A percentile compares a stretch with the other conserved stretches of the same genome.
phyloP scores from a whole-genome alignment of 257 asterid species.

The Catharanthus roseus region DNA sequence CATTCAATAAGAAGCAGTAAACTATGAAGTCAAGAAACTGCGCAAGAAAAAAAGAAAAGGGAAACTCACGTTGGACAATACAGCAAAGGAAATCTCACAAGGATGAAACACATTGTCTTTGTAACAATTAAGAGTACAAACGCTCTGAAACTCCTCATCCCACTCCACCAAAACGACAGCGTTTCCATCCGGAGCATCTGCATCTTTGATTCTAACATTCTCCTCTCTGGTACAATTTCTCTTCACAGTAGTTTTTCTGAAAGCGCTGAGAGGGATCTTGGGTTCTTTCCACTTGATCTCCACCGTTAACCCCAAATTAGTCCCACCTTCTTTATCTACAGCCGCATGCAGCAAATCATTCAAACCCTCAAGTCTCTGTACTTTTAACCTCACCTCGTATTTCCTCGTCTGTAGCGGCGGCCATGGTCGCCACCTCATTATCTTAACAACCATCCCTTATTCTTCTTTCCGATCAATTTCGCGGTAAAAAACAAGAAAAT shows the following conservation, averaged over 20 bases:
- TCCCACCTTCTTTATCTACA: constrained; percentile 41
- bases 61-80: constrained; percentile 65
- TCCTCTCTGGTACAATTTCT: constrained; percentile 66
- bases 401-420: constrained; percentile 72
- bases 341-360: constrained; percentile 53
- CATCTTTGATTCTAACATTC: constrained; percentile 15
- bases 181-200: constrained; percentile 19
- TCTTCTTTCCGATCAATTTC: neutral
- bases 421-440: constrained; percentile 98
- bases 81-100: constrained; percentile 83
- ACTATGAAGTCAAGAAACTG: constrained; percentile 10
- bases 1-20: constrained; percentile 6
- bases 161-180: constrained; percentile 62
- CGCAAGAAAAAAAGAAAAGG: constrained; percentile 7
- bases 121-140: constrained; percentile 61
- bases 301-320: constrained; percentile 32
- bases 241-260: constrained; percentile 47
- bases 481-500: constrained; percentile 6
- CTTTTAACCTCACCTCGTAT: constrained; percentile 54
- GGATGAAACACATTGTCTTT: constrained; percentile 85
- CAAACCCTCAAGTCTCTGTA: constrained; percentile 50
- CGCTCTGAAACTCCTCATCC: constrained; percentile 75
- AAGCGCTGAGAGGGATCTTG: constrained; percentile 38
- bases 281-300: constrained; percentile 63
- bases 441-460: constrained; percentile 86